Base-by-base conservation (phyloP, 768 basidiomycete species). In the Suillus discolor region DNA sequence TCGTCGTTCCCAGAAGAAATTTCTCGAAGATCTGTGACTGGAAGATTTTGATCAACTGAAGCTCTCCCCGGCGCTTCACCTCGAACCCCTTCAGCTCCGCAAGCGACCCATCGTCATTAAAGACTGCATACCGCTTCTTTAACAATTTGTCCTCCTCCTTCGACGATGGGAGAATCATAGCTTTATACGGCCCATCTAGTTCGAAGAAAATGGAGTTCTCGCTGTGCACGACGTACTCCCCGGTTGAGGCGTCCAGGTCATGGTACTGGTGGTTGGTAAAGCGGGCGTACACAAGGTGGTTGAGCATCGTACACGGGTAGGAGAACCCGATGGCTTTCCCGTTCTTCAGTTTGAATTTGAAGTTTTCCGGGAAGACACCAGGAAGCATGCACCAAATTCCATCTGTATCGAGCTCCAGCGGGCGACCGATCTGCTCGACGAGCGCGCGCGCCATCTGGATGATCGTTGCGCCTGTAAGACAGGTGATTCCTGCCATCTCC, bases 381-480 rank as follows among this genome's bases (percentile, higher is more conserved):
- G 97, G 97, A 28, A 99, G 88, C 97, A 99, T 99, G 79, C 97
- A 99, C 97, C 97, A 99, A 69, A 99, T 99, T 68, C 97, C 97
- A 78, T 99, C 97, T 16, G 97, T 99, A 76, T 99, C 97, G 70
- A 99, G 80, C 74, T 99, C 97, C 61, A 99, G 87, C 1, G 97
- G 97, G 9, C 97, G 89, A 4, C 97, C 97, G 63, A 99, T 96
- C 79, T 97, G 94, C 71, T 99, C 97, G 25, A 99, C 97, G 38
- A 99, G 85, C 65, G 96, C 91, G 44, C 97, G 88, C 16, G 97
- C 97, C 94, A 99, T 96, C 76, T 99, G 97, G 70, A 99, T 99
- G 80, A 99, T 99, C 7, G 88, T 93, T 23, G 97, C 96, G 47
- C 97, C 97, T 0, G 97, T 99, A 62, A 99, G 82, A 79, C 97